phyloP scores from a whole-genome alignment of 2,329 filamentous ascomycete genomes.

The Monascus ruber region DNA sequence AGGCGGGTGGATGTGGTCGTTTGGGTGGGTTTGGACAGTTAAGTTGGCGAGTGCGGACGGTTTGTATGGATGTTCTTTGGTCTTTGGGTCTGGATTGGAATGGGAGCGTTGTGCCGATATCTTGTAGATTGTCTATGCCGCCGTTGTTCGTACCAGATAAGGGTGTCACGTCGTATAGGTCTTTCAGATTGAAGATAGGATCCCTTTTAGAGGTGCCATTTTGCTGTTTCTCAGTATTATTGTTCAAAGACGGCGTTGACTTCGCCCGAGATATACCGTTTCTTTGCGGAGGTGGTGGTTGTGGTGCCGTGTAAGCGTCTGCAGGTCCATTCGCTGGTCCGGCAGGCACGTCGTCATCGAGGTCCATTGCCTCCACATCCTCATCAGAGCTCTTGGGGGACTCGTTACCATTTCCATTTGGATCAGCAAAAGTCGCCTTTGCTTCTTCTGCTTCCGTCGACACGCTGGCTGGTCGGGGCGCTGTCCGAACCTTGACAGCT shows the following conservation, averaged over 20 bases:
- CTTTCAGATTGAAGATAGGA: constrained; percentile 36
- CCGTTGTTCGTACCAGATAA: constrained; percentile 34
- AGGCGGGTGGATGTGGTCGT: constrained; percentile 31
- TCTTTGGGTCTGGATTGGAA: constrained; percentile 44
- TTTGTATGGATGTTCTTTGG: constrained; percentile 29
- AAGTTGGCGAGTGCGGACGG: constrained; percentile 28
- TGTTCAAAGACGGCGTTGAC: neutral
- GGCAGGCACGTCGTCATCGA: constrained; percentile 28
- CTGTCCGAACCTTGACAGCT: constrained; percentile 15
- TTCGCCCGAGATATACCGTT: neutral
- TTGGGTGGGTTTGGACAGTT: constrained; percentile 42
- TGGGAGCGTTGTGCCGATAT: constrained; percentile 44
- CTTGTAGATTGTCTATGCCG: constrained; percentile 43
- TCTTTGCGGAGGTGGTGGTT: neutral
- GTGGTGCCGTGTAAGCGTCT: constrained; percentile 1
- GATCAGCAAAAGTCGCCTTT: constrained; percentile 13
- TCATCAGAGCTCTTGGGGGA: constrained; percentile 7
- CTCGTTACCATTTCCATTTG: constrained; percentile 8
- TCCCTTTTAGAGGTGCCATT: constrained; percentile 1
- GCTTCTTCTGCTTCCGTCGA: constrained; percentile 30
- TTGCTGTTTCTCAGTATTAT: constrained; percentile 2
- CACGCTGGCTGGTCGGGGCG: constrained; percentile 24
- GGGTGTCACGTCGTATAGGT: constrained; percentile 40
- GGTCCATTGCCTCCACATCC: constrained; percentile 34
- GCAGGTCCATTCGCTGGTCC: constrained; percentile 7